A percentile compares a stretch with the other conserved stretches of the same genome.
Evolutionary conservation across 768 basidiomycete species (phyloP).

Genomic region (Amanita thiersii): DNA sequence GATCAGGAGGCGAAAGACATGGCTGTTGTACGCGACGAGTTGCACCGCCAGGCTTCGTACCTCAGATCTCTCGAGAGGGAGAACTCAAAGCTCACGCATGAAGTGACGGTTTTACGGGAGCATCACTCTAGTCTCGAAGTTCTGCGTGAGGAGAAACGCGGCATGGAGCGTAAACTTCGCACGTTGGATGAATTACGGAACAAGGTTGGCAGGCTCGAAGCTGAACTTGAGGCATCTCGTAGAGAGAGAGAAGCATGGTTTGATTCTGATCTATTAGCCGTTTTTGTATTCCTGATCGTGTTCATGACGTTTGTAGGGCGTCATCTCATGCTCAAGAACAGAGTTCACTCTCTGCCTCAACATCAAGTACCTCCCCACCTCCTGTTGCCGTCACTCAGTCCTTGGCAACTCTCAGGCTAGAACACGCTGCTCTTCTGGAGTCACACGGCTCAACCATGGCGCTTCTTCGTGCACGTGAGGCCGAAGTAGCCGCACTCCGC

Average conservation of each 20-base stretch:
- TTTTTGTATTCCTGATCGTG: neutral
- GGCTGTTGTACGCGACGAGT: slow-evolving; percentile 57
- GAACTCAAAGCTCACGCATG: slow-evolving; percentile 47
- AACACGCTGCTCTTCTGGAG: slow-evolving; percentile 57
- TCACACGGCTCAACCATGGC: slow-evolving; percentile 55
- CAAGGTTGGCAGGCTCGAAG: slow-evolving; percentile 49
- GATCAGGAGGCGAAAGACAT: slow-evolving; percentile 45
- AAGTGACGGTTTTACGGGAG: slow-evolving; percentile 46
- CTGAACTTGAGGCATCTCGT: slow-evolving; percentile 53
- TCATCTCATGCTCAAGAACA: slow-evolving; percentile 7
- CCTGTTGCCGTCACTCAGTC: slow-evolving; percentile 44
- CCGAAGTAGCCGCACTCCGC: slow-evolving; percentile 36
- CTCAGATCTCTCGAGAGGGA: slow-evolving; percentile 49
- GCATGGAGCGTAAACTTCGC: slow-evolving; percentile 44
- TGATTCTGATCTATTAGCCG: neutral
- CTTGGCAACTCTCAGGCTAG: slow-evolving; percentile 51
- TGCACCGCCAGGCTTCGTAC: slow-evolving; percentile 58
- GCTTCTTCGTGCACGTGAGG: slow-evolving; percentile 43
- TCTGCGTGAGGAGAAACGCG: slow-evolving; percentile 65
- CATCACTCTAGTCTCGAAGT: slow-evolving; percentile 59
- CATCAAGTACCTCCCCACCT: slow-evolving; percentile 1
- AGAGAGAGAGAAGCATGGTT: slow-evolving; percentile 54
- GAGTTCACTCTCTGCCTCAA: neutral
- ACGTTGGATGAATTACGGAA: slow-evolving; percentile 48
- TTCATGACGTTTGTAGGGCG: neutral